These are phyloP conservation scores for Fusarium continuum DNA, from an alignment of 2,329 filamentous ascomycete genomes.

Conservation along the genomic window DNA sequence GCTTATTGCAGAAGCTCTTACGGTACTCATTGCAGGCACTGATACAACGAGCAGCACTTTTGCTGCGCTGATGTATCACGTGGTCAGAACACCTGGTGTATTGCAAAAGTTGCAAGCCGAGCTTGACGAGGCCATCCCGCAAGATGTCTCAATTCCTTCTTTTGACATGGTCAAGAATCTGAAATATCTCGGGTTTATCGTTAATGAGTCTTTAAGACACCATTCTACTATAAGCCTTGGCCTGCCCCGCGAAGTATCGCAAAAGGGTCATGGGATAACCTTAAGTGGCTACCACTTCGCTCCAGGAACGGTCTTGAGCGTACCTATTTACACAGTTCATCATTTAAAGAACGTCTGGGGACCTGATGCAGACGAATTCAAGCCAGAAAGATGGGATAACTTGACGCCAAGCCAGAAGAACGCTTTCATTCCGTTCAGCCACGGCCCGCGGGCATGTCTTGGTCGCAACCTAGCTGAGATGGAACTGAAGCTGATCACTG, in stretches of 20 bases:
- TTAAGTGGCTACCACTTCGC: not conserved
- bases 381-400: constrained; percentile 4
- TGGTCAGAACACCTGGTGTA: not conserved
- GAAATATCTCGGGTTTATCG: not conserved
- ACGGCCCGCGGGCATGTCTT: not conserved
- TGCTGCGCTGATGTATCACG: not conserved
- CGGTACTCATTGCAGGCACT: not conserved
- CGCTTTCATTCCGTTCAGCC: not conserved
- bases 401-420: not conserved
- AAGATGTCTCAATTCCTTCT: not conserved
- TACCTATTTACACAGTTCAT: not conserved
- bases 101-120: not conserved
- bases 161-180: not conserved
- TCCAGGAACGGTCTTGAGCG: not conserved
- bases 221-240: not conserved
- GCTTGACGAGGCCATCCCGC: not conserved
- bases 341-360: not conserved
- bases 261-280: not conserved
- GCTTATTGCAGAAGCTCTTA: not conserved
- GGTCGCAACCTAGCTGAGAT: not conserved
- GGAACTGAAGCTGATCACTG: not conserved
- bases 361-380: not conserved
- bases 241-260: not conserved
- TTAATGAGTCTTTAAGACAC: not conserved
- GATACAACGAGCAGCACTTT: not conserved